Conservation (phyloP, 805 yeast genomes). For the Wickerhamiella allomyrinae region DNA sequence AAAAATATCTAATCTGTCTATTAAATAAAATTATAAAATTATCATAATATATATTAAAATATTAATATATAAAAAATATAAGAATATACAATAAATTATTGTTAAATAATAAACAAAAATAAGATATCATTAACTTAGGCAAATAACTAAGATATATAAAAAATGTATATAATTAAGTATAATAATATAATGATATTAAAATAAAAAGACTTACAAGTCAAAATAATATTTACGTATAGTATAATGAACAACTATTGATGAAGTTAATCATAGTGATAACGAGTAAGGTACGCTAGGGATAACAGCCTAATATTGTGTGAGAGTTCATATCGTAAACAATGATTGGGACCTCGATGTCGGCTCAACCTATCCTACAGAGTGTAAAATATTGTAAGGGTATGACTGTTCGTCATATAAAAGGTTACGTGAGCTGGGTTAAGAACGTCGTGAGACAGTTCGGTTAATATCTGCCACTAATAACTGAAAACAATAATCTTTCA, state of each 20-base stretch:
- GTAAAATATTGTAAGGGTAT: slow-evolving; percentile 13
- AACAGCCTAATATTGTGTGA: slow-evolving; percentile 11
- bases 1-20: slow-evolving; percentile 13
- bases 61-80: slow-evolving; percentile 4
- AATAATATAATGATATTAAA: slow-evolving; percentile 10
- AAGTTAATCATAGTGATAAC: slow-evolving; percentile 6
- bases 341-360: slow-evolving; percentile 17
- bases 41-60: slow-evolving; percentile 3
- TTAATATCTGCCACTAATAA: slow-evolving; percentile 11
- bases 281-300: slow-evolving; percentile 11
- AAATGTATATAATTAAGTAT: slow-evolving; percentile 7
- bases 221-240: slow-evolving; percentile 4
- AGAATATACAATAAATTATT: slow-evolving; percentile 3
- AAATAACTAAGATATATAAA: slow-evolving; percentile 7
- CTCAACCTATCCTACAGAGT: slow-evolving; percentile 13
- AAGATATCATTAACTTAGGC: slow-evolving; percentile 5
- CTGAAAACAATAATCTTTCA: slow-evolving; percentile 5
- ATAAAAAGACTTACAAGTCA: slow-evolving; percentile 9
- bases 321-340: slow-evolving; percentile 14
- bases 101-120: slow-evolving; percentile 2
- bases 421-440: slow-evolving; percentile 17
- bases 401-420: slow-evolving; percentile 16
- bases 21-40: no score
- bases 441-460: slow-evolving; percentile 13
- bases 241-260: slow-evolving; percentile 2